Percentiles rank a stretch among this genome's conserved stretches.
These are phyloP conservation scores for Neoboletus subvelutipes DNA, from an alignment of 768 basidiomycete genomes.

Conservation along the genomic window DNA sequence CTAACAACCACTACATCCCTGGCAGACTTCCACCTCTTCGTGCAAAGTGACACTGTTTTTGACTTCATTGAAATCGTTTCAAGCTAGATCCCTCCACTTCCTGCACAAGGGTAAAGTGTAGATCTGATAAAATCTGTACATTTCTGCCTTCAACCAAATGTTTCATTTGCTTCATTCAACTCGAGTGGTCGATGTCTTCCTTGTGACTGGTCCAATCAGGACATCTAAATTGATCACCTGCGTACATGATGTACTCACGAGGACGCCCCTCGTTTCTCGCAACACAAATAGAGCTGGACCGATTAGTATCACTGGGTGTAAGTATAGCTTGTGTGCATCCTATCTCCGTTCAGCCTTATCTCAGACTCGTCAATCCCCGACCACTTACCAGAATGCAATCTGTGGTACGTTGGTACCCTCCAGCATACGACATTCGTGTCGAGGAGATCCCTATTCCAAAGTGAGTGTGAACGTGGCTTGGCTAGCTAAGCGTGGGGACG, in stretches of 20 bases:
- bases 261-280: not conserved
- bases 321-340: not conserved
- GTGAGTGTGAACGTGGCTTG: conserved; percentile 35
- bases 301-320: not conserved
- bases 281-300: not conserved
- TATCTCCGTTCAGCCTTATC: not conserved
- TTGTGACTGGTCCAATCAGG: not conserved
- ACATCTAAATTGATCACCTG: not conserved
- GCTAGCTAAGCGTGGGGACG: not conserved
- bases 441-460: conserved; percentile 57
- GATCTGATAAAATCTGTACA: not conserved
- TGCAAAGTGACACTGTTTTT: not conserved
- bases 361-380: not conserved
- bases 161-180: not conserved
- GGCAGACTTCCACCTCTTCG: not conserved
- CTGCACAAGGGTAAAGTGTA: too few species aligned
- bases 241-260: not conserved
- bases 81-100: too few species aligned
- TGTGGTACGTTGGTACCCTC: conserved; percentile 60
- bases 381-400: conserved; percentile 16
- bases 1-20: not conserved
- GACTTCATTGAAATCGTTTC: not conserved
- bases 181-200: not conserved
- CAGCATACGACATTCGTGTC: conserved; percentile 68
- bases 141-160: not conserved